Conservation (phyloP, 169 alveolate genomes). For the Fabrea salina region DNA sequence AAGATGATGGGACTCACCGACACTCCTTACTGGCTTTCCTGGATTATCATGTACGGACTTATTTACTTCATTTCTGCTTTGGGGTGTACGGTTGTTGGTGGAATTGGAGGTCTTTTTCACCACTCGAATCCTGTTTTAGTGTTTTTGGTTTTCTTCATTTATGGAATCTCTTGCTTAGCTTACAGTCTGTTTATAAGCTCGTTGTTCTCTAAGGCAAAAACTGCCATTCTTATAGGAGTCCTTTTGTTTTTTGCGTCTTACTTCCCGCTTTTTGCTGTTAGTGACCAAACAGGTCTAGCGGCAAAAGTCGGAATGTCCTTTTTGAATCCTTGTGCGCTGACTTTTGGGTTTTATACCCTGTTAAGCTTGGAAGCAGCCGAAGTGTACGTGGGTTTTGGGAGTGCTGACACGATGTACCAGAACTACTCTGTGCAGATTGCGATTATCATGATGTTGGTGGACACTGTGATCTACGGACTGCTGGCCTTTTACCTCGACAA, state of each 20-base stretch:
- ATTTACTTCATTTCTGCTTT: slow-evolving; percentile 39
- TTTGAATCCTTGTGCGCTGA: slow-evolving; percentile 14
- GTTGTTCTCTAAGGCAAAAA: slow-evolving; percentile 58
- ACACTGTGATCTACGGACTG: slow-evolving; percentile 21
- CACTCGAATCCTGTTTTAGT: slow-evolving; percentile 37
- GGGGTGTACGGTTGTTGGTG: background rate
- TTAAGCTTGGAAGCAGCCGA: background rate
- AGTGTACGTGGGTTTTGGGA: background rate
- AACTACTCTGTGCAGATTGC: slow-evolving; percentile 40
- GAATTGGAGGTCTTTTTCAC: slow-evolving; percentile 20
- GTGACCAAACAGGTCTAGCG: slow-evolving; percentile 14
- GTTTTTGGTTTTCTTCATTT: slow-evolving; percentile 42
- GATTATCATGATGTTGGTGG: slow-evolving; percentile 32
- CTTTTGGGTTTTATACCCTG: background rate
- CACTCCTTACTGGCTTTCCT: slow-evolving; percentile 60
- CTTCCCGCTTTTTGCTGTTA: slow-evolving; percentile 31
- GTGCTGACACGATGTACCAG: slow-evolving; percentile 10
- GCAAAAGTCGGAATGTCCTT: background rate
- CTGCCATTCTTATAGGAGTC: slow-evolving; percentile 60
- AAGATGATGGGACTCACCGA: slow-evolving; percentile 78
- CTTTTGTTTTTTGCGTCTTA: slow-evolving; percentile 51
- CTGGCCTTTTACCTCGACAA: slow-evolving; percentile 35
- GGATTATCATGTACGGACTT: slow-evolving; percentile 58
- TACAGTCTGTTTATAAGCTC: slow-evolving; percentile 47
- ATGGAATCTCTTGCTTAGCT: slow-evolving; percentile 38